Percentiles rank a stretch among this genome's conserved stretches.
phyloP scores from a whole-genome alignment of 2,329 filamentous ascomycete species.

The Cryphonectria carpinicola region DNA sequence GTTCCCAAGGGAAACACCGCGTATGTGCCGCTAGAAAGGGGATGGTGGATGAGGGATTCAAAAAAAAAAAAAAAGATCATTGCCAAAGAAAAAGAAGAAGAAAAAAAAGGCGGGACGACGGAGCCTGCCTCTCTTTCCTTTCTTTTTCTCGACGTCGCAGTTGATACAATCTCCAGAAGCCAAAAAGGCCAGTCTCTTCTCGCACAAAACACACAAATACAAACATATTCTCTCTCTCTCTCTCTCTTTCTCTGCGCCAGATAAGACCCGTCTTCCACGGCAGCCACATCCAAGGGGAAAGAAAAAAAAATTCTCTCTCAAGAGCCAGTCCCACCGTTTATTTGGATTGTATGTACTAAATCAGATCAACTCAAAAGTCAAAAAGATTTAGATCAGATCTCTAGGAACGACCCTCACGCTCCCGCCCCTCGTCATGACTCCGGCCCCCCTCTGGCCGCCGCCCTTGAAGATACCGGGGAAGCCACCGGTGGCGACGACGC shows the following conservation, averaged over 20 bases:
- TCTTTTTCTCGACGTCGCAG: not conserved
- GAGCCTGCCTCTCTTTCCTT: not conserved
- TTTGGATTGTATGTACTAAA: not conserved
- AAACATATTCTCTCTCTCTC: not conserved
- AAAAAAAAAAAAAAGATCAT: not conserved
- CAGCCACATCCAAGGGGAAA: not conserved
- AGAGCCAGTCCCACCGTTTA: not conserved
- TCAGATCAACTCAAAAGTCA: not conserved
- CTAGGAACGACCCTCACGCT: constrained; percentile 11
- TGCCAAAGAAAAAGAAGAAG: not conserved
- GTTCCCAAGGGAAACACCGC: not conserved
- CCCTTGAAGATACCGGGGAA: constrained; percentile 43
- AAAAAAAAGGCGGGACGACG: not conserved
- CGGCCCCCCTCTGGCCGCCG: constrained; percentile 8
- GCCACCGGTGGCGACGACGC: constrained; percentile 38
- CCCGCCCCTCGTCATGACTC: not conserved
- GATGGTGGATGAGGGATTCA: not conserved
- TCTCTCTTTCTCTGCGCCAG: not conserved
- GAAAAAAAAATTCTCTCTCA: not conserved
- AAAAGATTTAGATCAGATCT: not conserved
- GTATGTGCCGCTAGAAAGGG: not conserved
- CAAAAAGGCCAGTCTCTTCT: not conserved
- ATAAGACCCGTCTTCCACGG: not conserved
- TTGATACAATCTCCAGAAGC: not conserved
- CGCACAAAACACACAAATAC: not conserved